Percentiles rank a stretch among this genome's conserved stretches.
These are phyloP conservation scores for Fusarium decemcellulare DNA, from an alignment of 2,329 filamentous ascomycete genomes.

Conservation along the genomic window DNA sequence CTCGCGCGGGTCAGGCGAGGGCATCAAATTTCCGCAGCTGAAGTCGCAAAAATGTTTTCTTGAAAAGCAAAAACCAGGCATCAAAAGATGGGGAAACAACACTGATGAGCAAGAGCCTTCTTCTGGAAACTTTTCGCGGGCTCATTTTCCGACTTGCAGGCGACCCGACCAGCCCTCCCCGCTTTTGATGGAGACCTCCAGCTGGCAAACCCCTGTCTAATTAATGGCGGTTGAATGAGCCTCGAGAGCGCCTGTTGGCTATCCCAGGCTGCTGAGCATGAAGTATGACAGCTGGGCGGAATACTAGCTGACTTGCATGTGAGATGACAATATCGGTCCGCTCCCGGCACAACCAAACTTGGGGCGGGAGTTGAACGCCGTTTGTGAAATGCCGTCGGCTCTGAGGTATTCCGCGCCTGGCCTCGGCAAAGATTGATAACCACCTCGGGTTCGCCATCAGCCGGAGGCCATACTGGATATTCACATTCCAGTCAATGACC, in stretches of 20 bases:
- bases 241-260: constrained; percentile 8
- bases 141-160: constrained; percentile 15
- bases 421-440: background rate
- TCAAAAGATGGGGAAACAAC: constrained; percentile 16
- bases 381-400: background rate
- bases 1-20: constrained; percentile 8
- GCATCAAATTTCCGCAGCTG: constrained; percentile 15
- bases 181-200: constrained; percentile 23
- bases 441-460: background rate
- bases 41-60: background rate
- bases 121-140: constrained; percentile 36
- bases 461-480: background rate
- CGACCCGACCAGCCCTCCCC: constrained; percentile 18
- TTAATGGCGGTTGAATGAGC: constrained; percentile 1
- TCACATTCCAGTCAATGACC: constrained; percentile 26
- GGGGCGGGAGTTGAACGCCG: constrained; percentile 14
- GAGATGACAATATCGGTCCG: constrained; percentile 16
- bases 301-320: constrained; percentile 23
- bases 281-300: constrained; percentile 27
- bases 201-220: constrained; percentile 11
- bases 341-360: background rate
- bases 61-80: constrained; percentile 20
- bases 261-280: constrained; percentile 12
- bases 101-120: constrained; percentile 7
- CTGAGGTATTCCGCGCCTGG: too few species aligned